These are phyloP conservation scores for Phanerochaete carnosa DNA, from an alignment of 768 basidiomycete genomes.

Conservation along the genomic window DNA sequence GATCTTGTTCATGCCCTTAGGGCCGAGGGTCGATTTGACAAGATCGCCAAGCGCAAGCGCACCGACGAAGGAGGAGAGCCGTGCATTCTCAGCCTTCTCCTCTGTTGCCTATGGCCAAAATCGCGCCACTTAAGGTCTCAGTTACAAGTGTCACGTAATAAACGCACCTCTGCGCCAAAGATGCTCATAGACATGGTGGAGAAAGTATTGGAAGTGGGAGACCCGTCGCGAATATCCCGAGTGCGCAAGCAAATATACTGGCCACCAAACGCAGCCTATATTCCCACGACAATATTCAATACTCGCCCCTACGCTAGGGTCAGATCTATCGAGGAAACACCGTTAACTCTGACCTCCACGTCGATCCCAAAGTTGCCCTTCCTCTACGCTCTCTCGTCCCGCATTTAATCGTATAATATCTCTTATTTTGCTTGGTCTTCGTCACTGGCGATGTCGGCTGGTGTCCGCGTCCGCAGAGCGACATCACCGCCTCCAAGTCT, in stretches of 20 bases:
- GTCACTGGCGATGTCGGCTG: slow-evolving; percentile 35
- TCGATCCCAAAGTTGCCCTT: slow-evolving; percentile 7
- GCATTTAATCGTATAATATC: not conserved
- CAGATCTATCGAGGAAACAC: slow-evolving; percentile 8
- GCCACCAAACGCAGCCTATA: not conserved
- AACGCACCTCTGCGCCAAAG: slow-evolving; percentile 56
- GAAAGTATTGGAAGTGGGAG: not conserved
- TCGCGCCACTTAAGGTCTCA: slow-evolving; percentile 1
- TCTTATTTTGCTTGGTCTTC: not conserved
- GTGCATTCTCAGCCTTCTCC: slow-evolving; percentile 97
- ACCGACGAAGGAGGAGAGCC: slow-evolving; percentile 96
- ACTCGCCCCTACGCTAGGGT: not conserved
- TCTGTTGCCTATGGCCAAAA: slow-evolving; percentile 61
- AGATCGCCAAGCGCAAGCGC: slow-evolving; percentile 97
- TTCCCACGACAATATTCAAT: slow-evolving; percentile 8
- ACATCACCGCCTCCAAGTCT: slow-evolving; percentile 60
- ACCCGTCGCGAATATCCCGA: slow-evolving; percentile 3
- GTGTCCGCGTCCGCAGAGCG: slow-evolving; percentile 64
- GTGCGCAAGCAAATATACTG: not conserved
- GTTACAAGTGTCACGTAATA: slow-evolving; percentile 1
- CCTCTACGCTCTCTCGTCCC: slow-evolving; percentile 10
- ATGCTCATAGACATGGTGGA: slow-evolving; percentile 65
- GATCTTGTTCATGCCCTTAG: slow-evolving; percentile 99
- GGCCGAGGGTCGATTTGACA: slow-evolving; percentile 97
- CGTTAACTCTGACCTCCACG: slow-evolving; percentile 10